Evolutionary conservation across 306 rosid species (phyloP), one percentile per base, ranked within the genome.

Genomic region (Cicer chorassanicum): DNA sequence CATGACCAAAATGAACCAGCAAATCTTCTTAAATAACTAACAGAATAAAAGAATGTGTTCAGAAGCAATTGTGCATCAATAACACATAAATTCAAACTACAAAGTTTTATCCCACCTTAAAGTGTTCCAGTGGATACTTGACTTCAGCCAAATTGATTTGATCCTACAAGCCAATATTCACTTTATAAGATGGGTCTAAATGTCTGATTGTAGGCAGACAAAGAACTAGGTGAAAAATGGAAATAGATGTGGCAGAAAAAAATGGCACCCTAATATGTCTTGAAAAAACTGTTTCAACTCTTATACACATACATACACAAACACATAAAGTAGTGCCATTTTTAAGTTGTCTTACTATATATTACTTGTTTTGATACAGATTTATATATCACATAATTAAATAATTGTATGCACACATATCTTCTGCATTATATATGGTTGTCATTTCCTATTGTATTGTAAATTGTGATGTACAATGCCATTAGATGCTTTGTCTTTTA

Each of bases 101-200:
- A 12, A 74, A 53, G 60, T 72, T 39, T 9, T 57, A 65, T 38
- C 83, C 67, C 82, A 90, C 98, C 95, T 91, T 91, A 74, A 87
- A 94, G 82, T 90, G 91, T 50, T 84, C 91, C 86, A 91, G 40
- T 19, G 97, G 93, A 77, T 88, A 55, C 84, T 90, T 91, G 83
- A 86, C 85, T 51, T 94, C 97, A 78, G 89, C 90, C 90, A 88
- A 77, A 86, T 86, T 90, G 68, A 94, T 84, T 90, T 94, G 97
- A 87, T 84, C 98, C 97, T 93, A 69, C 89, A 89, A 66, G 44
- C 74, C 60, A 78, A 78, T 36, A 53, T 79, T 72, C 50, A 70
- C 67, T 75, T 65, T 65, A 38, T 60, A 72, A 53, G 67, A 79
- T 34, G 57, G 36, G 36, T 2, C 3, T 29, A 29, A 29, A 16